Conservation (phyloP, 148 eudicot species). For the Silene uniflora region DNA sequence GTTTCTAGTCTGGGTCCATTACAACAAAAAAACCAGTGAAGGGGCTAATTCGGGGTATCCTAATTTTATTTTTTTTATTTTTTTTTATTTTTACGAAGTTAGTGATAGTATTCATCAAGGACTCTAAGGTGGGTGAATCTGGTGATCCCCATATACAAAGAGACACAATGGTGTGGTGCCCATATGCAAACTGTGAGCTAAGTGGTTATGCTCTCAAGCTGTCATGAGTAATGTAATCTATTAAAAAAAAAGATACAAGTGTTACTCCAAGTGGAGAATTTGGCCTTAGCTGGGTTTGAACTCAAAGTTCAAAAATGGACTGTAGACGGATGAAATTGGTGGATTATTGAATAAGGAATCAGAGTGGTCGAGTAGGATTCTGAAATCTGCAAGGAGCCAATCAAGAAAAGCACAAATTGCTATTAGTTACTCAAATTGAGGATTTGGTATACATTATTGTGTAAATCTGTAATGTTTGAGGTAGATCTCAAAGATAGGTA, state of each 20-base stretch:
- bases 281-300: background rate
- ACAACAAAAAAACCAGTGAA: too few relatives aligned
- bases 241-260: too few relatives aligned
- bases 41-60: too few relatives aligned
- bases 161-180: background rate
- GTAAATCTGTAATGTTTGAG: background rate
- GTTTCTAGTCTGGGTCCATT: too few relatives aligned
- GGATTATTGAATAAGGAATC: background rate
- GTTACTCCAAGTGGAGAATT: background rate
- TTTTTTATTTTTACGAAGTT: background rate
- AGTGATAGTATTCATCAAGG: background rate
- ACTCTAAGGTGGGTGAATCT: background rate
- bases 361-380: background rate
- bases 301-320: background rate
- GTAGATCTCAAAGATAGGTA: background rate
- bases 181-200: background rate
- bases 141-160: background rate
- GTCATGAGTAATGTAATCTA: background rate
- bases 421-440: too few relatives aligned
- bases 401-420: background rate
- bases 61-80: too few relatives aligned
- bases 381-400: background rate
- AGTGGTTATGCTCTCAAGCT: background rate
- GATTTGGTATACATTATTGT: too few relatives aligned
- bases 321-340: background rate